Evolutionary conservation across 345 rosid genomes (phyloP), one percentile per base, ranked within the genome.

Genomic region (Pistacia vera): DNA sequence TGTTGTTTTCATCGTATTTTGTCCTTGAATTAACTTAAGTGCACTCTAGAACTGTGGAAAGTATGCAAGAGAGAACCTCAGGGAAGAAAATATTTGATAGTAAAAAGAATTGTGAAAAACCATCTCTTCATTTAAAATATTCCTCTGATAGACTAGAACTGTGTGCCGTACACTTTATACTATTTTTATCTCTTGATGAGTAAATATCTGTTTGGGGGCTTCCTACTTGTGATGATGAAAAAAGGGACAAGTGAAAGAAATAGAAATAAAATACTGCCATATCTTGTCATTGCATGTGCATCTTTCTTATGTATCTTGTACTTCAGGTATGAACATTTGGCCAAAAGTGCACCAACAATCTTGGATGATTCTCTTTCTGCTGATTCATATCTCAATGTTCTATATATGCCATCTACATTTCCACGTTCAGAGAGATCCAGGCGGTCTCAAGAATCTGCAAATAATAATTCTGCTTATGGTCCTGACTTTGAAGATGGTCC

Each of bases 321-420:
- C 65, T 77, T 78, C 86, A 93, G 99, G 97, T 93, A 91, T 82
- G 99, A 92, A 63, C 99, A 95, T 88, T 86, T 95, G 88, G 98
- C 99, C 61, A 93, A 82, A 84, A 93, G 97, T 77, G 98, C 99
- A 55, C 99, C 99, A 8, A 92, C 98, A 68, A 92, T 95, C 83
- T 89, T 95, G 93, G 98, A 93, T 61, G 99, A 95, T 82, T 93
- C 98, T 44, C 91, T 93, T 72, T 95, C 99, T 74, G 96, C 99
- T 63, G 99, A 95, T 89, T 95, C 99, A 68, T 95, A 95, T 83
- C 91, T 93, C 56, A 93, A 93, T 86, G 93, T 95, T 62, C 82
- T 95, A 41, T 87, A 93, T 87, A 95, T 95, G 93, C 99, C 99
- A 74, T 88, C 99, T 57, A 95, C 98, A 46, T 93, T 92, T 75